Evolutionary conservation across 148 eudicot species (phyloP).

Genomic region (Cornus suecica): DNA sequence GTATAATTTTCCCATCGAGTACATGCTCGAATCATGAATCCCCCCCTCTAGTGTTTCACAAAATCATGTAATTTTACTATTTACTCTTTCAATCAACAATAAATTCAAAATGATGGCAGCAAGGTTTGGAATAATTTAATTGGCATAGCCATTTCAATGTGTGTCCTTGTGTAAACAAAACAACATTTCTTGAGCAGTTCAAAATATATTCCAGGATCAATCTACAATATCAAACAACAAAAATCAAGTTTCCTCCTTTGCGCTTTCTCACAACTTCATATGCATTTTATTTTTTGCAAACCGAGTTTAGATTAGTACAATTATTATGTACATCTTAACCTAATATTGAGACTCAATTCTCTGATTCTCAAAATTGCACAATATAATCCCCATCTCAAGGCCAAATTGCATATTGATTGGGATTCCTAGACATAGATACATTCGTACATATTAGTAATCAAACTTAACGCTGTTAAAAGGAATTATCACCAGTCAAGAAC

Average conservation of each 20-base stretch:
- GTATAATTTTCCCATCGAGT: no score
- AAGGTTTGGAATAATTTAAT: background rate
- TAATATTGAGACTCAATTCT: background rate
- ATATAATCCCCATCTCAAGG: background rate
- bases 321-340: background rate
- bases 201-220: background rate
- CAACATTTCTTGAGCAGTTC: background rate
- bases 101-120: background rate
- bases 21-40: background rate
- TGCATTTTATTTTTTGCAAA: no score
- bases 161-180: background rate
- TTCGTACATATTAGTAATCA: background rate
- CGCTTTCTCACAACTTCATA: no score
- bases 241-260: background rate
- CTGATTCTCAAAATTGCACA: background rate
- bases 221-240: no score
- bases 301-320: background rate
- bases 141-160: no score
- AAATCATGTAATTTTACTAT: background rate
- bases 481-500: background rate
- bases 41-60: background rate
- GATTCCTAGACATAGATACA: background rate
- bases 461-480: background rate
- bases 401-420: background rate
- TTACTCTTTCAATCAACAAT: background rate